A percentile compares a stretch with the other conserved stretches of the same genome.
Evolutionary conservation across 2,329 filamentous ascomycete species (phyloP).

Genomic region (Fusarium bactridioides): DNA sequence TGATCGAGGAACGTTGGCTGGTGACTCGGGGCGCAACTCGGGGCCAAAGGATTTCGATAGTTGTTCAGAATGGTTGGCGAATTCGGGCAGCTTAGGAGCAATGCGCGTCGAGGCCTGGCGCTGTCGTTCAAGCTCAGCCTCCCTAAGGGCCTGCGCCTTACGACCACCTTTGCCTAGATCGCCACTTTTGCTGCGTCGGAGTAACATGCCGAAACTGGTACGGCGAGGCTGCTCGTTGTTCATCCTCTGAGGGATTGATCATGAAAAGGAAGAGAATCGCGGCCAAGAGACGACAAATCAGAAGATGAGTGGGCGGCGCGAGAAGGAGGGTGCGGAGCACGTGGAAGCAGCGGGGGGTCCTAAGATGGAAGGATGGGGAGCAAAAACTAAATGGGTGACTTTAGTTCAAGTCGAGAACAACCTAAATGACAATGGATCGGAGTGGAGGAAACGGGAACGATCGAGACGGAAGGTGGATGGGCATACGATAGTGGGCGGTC

Average conservation of each 20-base stretch:
- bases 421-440: constrained; percentile 11
- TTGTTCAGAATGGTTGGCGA: constrained; percentile 58
- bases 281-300: constrained; percentile 21
- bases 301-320: constrained; percentile 25
- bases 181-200: constrained; percentile 73
- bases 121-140: constrained; percentile 61
- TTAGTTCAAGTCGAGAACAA: constrained; percentile 25
- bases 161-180: constrained; percentile 68
- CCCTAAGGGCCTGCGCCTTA: constrained; percentile 64
- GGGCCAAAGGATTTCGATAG: constrained; percentile 55
- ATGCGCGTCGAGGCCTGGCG: constrained; percentile 57
- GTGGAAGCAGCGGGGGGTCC: constrained; percentile 33
- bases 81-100: constrained; percentile 61
- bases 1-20: constrained; percentile 64
- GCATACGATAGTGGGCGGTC: constrained; percentile 18
- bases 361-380: constrained; percentile 20
- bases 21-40: constrained; percentile 70
- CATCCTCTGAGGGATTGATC: constrained; percentile 42
- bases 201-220: constrained; percentile 65
- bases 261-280: constrained; percentile 39
- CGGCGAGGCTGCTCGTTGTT: constrained; percentile 44
- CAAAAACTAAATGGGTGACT: constrained; percentile 20
- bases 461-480: constrained; percentile 18
- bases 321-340: constrained; percentile 35
- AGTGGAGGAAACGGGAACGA: constrained; percentile 22